A percentile compares a stretch with the other conserved stretches of the same genome.
These are phyloP conservation scores for Eucalyptus rudis DNA, from an alignment of 345 rosid species.

Conservation along the genomic window DNA sequence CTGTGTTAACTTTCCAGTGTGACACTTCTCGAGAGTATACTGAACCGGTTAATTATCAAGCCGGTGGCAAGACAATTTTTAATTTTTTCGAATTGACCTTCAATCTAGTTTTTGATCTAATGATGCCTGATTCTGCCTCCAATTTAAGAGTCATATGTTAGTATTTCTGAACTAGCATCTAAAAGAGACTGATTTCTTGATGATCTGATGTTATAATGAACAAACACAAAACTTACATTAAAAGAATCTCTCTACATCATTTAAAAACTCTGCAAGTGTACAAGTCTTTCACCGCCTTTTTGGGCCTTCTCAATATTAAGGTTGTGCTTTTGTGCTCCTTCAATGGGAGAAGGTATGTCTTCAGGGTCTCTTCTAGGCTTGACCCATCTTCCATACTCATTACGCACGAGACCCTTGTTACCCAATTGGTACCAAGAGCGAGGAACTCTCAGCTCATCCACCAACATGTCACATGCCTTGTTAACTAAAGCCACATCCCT, in stretches of 20 bases:
- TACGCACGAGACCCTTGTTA: conserved; percentile 45
- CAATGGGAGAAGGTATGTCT: conserved; percentile 60
- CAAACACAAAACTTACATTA: not conserved
- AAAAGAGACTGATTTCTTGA: not conserved
- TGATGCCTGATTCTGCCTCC: not conserved
- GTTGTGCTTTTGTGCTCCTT: not conserved
- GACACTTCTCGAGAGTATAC: not conserved
- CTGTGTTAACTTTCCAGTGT: not conserved
- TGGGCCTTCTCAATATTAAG: not conserved
- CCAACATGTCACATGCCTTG: conserved; percentile 23
- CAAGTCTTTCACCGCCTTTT: not conserved
- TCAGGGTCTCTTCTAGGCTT: conserved; percentile 49
- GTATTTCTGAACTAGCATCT: not conserved
- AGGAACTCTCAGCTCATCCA: conserved; percentile 25
- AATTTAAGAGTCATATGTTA: not conserved
- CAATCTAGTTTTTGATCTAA: not conserved
- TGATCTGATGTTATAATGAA: not conserved
- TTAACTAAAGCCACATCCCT: conserved; percentile 33
- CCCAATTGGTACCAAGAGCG: conserved; percentile 16
- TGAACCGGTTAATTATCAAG: not conserved
- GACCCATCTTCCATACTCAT: conserved; percentile 63
- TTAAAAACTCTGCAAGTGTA: not conserved
- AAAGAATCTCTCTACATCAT: not conserved
- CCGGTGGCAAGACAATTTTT: not conserved
- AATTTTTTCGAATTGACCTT: not conserved